Conservation (phyloP, 345 rosid genomes). For the Eucalyptus curtisii region DNA sequence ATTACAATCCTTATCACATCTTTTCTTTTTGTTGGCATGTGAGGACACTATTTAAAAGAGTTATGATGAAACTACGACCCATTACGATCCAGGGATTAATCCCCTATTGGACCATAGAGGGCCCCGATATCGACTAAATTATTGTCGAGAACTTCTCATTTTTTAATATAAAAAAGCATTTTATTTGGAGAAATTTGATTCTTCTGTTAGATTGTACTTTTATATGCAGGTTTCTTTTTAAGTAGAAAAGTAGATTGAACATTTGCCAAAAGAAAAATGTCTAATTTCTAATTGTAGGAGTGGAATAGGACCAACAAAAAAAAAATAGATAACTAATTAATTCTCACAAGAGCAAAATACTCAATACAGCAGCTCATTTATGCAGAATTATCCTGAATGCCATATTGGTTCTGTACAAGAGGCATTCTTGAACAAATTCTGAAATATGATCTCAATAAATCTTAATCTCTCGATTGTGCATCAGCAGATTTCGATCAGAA, state of each 20-base stretch:
- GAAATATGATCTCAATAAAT: neutral
- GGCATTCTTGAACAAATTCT: neutral
- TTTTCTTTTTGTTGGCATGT: neutral
- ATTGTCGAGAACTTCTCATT: neutral
- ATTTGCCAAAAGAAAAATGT: neutral
- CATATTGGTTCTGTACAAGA: neutral
- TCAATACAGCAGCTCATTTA: neutral
- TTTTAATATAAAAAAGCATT: neutral
- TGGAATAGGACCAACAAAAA: neutral
- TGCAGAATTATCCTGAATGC: neutral
- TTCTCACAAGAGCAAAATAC: neutral
- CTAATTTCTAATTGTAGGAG: neutral
- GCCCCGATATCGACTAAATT: neutral
- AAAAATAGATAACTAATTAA: too few species aligned
- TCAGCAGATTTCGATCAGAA: neutral
- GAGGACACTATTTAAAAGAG: neutral
- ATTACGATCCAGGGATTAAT: neutral
- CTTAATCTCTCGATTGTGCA: neutral
- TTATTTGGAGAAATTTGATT: neutral
- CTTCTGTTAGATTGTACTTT: neutral
- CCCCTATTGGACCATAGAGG: neutral
- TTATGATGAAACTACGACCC: neutral
- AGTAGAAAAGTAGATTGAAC: neutral
- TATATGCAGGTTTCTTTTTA: neutral
- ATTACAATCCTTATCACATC: neutral